These are phyloP conservation scores for Plasmodium adleri DNA, from an alignment of 169 alveolate genomes.

Conservation along the genomic window DNA sequence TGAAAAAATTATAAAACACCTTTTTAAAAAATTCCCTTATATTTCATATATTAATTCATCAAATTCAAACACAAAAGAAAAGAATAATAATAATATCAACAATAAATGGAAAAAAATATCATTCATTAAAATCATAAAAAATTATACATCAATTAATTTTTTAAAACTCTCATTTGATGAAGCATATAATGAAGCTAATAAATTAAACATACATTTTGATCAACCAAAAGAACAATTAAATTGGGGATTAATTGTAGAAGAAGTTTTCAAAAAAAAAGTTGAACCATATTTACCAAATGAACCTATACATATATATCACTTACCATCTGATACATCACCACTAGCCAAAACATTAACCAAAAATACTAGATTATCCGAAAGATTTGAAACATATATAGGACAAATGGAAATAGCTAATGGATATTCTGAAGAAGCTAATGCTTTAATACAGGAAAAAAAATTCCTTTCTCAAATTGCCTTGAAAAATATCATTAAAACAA, in stretches of 20 bases:
- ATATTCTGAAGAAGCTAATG: conserved; percentile 95
- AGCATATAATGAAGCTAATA: conserved; percentile 68
- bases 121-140: conserved; percentile 32
- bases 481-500: conserved; percentile 9
- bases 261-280: conserved; percentile 74
- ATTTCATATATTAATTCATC: not conserved
- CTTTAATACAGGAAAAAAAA: conserved; percentile 91
- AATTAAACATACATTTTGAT: conserved; percentile 46
- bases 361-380: conserved; percentile 88
- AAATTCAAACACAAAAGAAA: not conserved
- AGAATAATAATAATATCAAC: not conserved
- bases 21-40: conserved; percentile 59
- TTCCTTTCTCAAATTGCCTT: conserved; percentile 78
- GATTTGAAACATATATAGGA: conserved; percentile 94
- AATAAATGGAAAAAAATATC: conserved; percentile 56
- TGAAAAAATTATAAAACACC: conserved; percentile 90
- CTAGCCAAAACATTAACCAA: conserved; percentile 59
- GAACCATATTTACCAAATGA: conserved; percentile 51
- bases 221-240: conserved; percentile 35
- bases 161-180: conserved; percentile 52
- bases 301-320: conserved; percentile 69
- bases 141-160: conserved; percentile 33
- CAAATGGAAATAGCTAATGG: conserved; percentile 94
- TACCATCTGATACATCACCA: conserved; percentile 68
- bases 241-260: conserved; percentile 79